Evolutionary conservation across 257 asterid genomes (phyloP).

Genomic region (Cinchona pubescens): DNA sequence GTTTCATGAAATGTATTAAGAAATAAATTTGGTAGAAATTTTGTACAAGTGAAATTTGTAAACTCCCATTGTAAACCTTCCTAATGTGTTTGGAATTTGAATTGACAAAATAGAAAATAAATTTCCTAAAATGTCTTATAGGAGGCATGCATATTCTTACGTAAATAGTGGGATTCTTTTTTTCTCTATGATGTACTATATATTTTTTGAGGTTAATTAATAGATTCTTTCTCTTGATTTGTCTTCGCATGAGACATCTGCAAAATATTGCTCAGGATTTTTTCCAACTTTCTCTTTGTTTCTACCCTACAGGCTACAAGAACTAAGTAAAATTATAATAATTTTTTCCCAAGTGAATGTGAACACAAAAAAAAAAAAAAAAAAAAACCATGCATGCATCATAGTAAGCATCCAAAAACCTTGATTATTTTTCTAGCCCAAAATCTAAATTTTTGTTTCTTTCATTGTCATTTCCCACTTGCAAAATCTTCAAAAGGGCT

Average conservation of each 20-base stretch:
- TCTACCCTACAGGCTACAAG: no score
- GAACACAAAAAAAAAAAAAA: not conserved
- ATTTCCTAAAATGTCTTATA: no score
- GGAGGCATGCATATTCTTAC: no score
- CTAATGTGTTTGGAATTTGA: no score
- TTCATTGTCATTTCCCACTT: not conserved
- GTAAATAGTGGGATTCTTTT: no score
- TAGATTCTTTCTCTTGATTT: not conserved
- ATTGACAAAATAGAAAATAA: no score
- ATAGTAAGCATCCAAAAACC: conserved; percentile 3
- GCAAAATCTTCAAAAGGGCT: not conserved
- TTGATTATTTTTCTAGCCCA: not conserved
- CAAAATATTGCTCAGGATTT: not conserved
- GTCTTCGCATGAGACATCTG: not conserved
- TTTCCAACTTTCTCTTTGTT: not conserved
- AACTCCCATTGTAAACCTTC: not conserved
- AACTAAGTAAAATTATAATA: not conserved
- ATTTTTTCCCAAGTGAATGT: not conserved
- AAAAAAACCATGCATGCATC: not conserved
- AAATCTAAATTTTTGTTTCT: conserved; percentile 1
- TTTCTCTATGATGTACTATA: no score
- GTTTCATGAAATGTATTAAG: not conserved
- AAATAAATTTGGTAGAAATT: not conserved
- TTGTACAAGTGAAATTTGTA: not conserved
- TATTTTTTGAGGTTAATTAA: not conserved